These are phyloP conservation scores for Aspergillus steynii DNA, from an alignment of 495 filamentous ascomycete genomes.

Conservation along the genomic window DNA sequence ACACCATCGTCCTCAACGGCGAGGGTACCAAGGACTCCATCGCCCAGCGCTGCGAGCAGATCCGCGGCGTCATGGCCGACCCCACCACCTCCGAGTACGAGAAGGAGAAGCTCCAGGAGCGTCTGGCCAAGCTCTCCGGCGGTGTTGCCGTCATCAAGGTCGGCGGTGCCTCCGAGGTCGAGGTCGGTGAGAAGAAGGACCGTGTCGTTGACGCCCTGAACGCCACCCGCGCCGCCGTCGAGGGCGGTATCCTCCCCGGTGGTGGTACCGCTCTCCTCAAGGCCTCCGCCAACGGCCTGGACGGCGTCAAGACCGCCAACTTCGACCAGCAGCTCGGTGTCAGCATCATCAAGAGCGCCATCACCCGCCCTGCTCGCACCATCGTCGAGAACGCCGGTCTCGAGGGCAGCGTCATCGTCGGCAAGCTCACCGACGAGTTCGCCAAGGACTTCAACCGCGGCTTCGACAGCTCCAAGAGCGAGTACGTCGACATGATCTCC, in stretches of 20 bases:
- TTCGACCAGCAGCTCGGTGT: slow-evolving; percentile 99
- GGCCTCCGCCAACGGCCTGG: slow-evolving; percentile 86
- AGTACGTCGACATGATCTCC: slow-evolving; percentile 98
- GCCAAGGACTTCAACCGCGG: slow-evolving; percentile 95
- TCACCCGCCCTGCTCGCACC: slow-evolving; percentile 88
- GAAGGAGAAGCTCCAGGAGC: slow-evolving; percentile 99
- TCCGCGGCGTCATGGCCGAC: slow-evolving; percentile 94
- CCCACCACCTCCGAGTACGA: slow-evolving; percentile 95
- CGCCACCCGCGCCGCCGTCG: slow-evolving; percentile 95
- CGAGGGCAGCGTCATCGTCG: slow-evolving; percentile 94
- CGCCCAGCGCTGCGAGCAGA: slow-evolving; percentile 95
- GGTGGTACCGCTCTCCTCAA: slow-evolving; percentile 98
- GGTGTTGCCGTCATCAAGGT: slow-evolving; percentile 99
- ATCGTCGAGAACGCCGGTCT: slow-evolving; percentile 98
- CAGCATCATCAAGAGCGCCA: slow-evolving; percentile 93
- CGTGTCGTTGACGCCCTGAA: slow-evolving; percentile 98
- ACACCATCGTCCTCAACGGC: slow-evolving; percentile 97
- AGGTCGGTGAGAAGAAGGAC: slow-evolving; percentile 99
- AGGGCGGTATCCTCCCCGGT: slow-evolving; percentile 97
- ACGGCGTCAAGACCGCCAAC: slow-evolving; percentile 80
- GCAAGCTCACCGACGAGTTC: slow-evolving; percentile 95
- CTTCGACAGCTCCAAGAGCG: slow-evolving; percentile 91
- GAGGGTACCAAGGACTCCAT: slow-evolving; percentile 95
- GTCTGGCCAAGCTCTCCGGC: slow-evolving; percentile 97
- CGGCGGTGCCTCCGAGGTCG: slow-evolving; percentile 94